phyloP scores from a whole-genome alignment of 768 basidiomycete genomes.

The Lactarius evosmus region DNA sequence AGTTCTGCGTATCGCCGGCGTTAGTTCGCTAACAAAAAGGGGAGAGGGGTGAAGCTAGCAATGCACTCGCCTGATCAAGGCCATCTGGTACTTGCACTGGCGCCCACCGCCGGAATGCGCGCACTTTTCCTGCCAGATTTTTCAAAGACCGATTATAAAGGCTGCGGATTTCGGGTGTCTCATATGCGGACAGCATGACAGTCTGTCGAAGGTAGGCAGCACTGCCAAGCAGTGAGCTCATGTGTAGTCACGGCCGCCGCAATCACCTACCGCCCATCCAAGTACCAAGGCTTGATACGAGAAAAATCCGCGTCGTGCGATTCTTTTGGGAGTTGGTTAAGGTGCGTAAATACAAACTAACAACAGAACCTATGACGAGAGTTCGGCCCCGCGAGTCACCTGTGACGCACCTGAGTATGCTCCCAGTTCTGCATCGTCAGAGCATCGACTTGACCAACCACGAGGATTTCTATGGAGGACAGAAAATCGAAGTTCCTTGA shows the following conservation, averaged over 20 bases:
- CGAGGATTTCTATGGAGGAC: constrained; percentile 84
- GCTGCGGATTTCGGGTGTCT: constrained; percentile 82
- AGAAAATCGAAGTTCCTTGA: constrained; percentile 85
- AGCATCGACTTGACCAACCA: constrained; percentile 92
- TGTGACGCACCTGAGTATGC: constrained; percentile 73
- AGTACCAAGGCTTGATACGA: constrained; percentile 96
- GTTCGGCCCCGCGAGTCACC: not conserved
- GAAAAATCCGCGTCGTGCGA: constrained; percentile 95
- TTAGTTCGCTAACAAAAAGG: not conserved
- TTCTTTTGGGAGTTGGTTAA: constrained; percentile 90
- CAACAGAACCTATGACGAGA: not conserved
- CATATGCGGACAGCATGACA: constrained; percentile 80
- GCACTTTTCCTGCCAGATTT: constrained; percentile 83
- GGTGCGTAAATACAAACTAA: constrained; percentile 78
- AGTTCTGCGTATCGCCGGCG: constrained; percentile 46
- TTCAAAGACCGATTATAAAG: constrained; percentile 72
- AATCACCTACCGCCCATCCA: constrained; percentile 83
- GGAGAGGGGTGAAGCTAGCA: not conserved
- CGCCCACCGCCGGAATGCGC: constrained; percentile 63
- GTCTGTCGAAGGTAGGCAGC: constrained; percentile 86
- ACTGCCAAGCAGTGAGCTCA: constrained; percentile 40
- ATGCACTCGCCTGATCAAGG: constrained; percentile 63
- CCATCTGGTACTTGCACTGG: constrained; percentile 81
- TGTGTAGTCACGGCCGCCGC: not conserved
- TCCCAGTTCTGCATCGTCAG: constrained; percentile 99